Conservation (phyloP, 306 rosid species). For the Vigna reflexopilosa region DNA sequence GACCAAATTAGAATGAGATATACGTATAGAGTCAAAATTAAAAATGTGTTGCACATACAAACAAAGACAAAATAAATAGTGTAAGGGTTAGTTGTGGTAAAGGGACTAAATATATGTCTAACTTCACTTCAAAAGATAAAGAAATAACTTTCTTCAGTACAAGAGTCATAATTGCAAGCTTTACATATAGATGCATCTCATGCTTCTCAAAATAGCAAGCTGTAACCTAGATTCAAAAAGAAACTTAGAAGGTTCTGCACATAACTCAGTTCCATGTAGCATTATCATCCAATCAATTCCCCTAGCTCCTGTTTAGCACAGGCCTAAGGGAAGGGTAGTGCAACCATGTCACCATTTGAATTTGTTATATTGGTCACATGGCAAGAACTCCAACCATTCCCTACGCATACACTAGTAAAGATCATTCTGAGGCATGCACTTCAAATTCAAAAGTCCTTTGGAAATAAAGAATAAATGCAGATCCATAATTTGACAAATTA, state of each 20-base stretch:
- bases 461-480: conserved; percentile 1
- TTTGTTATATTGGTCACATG: background rate
- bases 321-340: background rate
- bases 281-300: background rate
- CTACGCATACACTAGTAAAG: background rate
- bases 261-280: background rate
- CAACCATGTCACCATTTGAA: conserved; percentile 8
- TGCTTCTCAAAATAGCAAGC: conserved; percentile 6
- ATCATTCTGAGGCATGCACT: background rate
- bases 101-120: too few relatives aligned
- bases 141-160: background rate
- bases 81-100: too few relatives aligned
- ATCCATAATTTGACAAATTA: conserved; percentile 2
- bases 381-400: background rate
- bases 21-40: too few relatives aligned
- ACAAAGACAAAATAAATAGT: too few relatives aligned
- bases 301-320: background rate
- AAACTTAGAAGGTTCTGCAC: background rate
- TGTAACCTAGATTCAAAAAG: conserved; percentile 11
- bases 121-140: too few relatives aligned
- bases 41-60: too few relatives aligned
- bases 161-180: background rate
- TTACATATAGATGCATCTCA: background rate
- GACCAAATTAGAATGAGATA: too few relatives aligned
- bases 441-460: background rate